Evolutionary conservation across 179 eudicot genomes (phyloP).

Genomic region (Nepenthes alata): DNA sequence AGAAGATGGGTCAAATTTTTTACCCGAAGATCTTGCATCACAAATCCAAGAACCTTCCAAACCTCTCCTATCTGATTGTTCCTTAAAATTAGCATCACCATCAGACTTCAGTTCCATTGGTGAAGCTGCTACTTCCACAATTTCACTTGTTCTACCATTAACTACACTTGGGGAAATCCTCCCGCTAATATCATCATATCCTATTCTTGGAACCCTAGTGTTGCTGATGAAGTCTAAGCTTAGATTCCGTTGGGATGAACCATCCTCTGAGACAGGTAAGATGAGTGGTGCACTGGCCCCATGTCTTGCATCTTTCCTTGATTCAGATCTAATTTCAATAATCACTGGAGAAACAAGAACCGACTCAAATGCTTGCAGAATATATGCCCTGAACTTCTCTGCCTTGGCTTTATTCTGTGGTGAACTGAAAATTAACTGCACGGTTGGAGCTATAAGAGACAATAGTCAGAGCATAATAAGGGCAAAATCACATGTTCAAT

Average conservation of each 20-base stretch:
- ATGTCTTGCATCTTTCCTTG: conserved; percentile 25
- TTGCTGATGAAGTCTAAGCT: conserved; percentile 9
- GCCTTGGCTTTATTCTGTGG: conserved; percentile 60
- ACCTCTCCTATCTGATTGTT: conserved; percentile 19
- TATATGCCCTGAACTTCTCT: conserved; percentile 56
- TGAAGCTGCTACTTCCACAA: conserved; percentile 49
- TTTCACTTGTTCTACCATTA: conserved; percentile 42
- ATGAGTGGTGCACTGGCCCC: conserved; percentile 24
- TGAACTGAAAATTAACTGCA: conserved; percentile 63
- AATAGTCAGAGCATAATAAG: not conserved
- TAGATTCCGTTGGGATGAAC: conserved; percentile 17
- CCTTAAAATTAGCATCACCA: conserved; percentile 20
- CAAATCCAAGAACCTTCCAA: conserved; percentile 10
- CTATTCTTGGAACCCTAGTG: conserved; percentile 9
- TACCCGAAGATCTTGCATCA: conserved; percentile 19
- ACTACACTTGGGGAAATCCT: conserved; percentile 16
- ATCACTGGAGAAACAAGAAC: conserved; percentile 75
- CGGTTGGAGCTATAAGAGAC: conserved; percentile 59
- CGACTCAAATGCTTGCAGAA: conserved; percentile 78
- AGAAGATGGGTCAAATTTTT: conserved; percentile 12
- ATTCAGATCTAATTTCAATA: conserved; percentile 62
- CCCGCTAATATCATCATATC: conserved; percentile 15
- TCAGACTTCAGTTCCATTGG: conserved; percentile 30
- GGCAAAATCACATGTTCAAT: too few species aligned
- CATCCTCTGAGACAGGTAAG: conserved; percentile 24